Percentiles rank a stretch among this genome's conserved stretches.
Conservation (phyloP, 345 rosid genomes). For the Aquilaria sinensis region DNA sequence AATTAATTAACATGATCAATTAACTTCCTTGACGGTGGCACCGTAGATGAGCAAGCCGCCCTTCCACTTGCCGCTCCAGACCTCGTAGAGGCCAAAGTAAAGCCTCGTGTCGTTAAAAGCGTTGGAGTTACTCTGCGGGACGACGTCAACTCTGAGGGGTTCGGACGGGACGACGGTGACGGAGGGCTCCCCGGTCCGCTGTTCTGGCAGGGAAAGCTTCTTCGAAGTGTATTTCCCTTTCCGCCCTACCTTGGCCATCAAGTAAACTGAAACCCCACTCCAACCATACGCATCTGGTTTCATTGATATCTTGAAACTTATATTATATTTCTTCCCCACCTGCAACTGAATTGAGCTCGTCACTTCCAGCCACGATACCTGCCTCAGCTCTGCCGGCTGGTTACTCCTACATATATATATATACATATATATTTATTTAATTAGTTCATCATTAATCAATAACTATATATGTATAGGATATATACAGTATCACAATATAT, state of each 20-base stretch:
- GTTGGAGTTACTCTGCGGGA: not conserved
- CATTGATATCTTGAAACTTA: constrained; percentile 33
- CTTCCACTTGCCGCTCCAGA: constrained; percentile 66
- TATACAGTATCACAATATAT: not conserved
- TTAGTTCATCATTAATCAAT: no score
- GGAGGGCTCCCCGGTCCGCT: not conserved
- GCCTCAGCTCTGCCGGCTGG: constrained; percentile 25
- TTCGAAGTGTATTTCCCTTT: constrained; percentile 31
- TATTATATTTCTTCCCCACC: constrained; percentile 13
- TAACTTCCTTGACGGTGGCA: constrained; percentile 22
- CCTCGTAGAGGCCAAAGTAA: constrained; percentile 64
- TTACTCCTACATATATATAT: no score
- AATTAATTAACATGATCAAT: no score
- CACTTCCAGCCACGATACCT: constrained; percentile 57
- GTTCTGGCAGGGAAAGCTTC: constrained; percentile 16
- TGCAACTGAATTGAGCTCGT: constrained; percentile 17
- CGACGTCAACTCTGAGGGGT: constrained; percentile 12
- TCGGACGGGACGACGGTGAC: constrained; percentile 6
- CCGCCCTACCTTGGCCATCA: constrained; percentile 57
- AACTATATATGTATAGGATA: not conserved
- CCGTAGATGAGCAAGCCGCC: constrained; percentile 44
- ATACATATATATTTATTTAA: no score
- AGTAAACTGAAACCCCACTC: constrained; percentile 33
- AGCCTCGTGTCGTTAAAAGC: constrained; percentile 16
- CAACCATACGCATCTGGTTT: constrained; percentile 44